Percentiles rank a stretch among this genome's conserved stretches.
Evolutionary conservation across 2,329 filamentous ascomycete species (phyloP).

Genomic region (Dothistroma septosporum): DNA sequence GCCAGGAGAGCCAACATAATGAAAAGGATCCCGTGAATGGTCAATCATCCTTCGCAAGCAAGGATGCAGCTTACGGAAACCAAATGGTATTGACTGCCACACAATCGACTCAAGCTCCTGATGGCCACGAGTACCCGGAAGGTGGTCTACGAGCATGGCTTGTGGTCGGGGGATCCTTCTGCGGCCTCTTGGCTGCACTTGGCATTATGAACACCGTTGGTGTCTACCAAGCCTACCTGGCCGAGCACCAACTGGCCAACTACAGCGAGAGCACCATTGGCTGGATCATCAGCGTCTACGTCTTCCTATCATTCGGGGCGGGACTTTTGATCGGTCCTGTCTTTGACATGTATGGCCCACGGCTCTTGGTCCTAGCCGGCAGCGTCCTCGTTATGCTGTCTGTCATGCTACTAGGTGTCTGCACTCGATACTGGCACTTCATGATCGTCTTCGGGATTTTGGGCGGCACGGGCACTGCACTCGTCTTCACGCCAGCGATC

Average conservation of each 20-base stretch:
- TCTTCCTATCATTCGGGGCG: slow-evolving; percentile 29
- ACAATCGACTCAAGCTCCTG: slow-evolving; percentile 13
- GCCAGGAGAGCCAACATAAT: background rate
- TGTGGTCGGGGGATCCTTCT: slow-evolving; percentile 73
- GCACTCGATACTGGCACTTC: slow-evolving; percentile 37
- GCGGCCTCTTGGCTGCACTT: slow-evolving; percentile 49
- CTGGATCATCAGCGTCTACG: slow-evolving; percentile 29
- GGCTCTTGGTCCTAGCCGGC: slow-evolving; percentile 64
- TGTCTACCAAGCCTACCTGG: slow-evolving; percentile 37
- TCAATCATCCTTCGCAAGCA: background rate
- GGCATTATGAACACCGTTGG: slow-evolving; percentile 30
- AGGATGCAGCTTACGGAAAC: slow-evolving; percentile 7
- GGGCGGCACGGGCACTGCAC: slow-evolving; percentile 65
- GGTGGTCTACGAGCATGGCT: slow-evolving; percentile 75
- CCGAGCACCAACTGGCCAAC: slow-evolving; percentile 20
- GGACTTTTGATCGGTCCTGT: slow-evolving; percentile 28
- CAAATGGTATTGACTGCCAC: slow-evolving; percentile 12
- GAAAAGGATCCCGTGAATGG: slow-evolving; percentile 4
- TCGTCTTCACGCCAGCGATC: slow-evolving; percentile 78
- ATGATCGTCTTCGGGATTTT: slow-evolving; percentile 67
- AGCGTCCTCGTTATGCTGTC: slow-evolving; percentile 57
- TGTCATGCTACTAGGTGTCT: slow-evolving; percentile 66
- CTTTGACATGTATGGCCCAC: slow-evolving; percentile 28
- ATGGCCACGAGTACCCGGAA: slow-evolving; percentile 54
- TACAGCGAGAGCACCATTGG: slow-evolving; percentile 24